phyloP scores from a whole-genome alignment of 2,329 filamentous ascomycete genomes.

The Mollisiaceae sp. region DNA sequence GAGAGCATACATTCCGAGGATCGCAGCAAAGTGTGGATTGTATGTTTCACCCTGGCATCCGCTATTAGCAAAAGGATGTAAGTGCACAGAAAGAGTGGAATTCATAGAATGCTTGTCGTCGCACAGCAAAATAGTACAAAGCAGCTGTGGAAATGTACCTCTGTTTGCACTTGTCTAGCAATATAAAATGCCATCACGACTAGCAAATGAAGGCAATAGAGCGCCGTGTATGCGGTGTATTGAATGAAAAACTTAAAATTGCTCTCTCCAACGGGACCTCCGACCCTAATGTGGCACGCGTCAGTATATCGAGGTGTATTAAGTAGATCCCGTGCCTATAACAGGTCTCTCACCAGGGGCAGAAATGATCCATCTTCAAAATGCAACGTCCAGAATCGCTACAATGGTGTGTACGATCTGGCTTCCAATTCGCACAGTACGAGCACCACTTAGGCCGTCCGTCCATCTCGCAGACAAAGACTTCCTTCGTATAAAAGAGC shows the following conservation, averaged over 20 bases:
- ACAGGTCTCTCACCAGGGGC: conserved; percentile 64
- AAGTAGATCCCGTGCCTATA: background rate
- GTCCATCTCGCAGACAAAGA: conserved; percentile 82
- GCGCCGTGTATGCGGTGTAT: conserved; percentile 74
- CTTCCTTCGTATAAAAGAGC: conserved; percentile 78
- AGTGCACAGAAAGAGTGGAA: background rate
- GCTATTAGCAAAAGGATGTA: conserved; percentile 30
- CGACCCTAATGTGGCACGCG: conserved; percentile 63
- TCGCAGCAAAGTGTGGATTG: conserved; percentile 69
- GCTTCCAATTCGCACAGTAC: conserved; percentile 84
- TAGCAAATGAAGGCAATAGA: conserved; percentile 70
- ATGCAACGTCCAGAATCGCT: conserved; percentile 88
- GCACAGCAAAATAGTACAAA: background rate
- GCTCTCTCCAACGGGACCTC: conserved; percentile 86
- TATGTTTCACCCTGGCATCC: conserved; percentile 30
- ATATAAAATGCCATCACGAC: conserved; percentile 69
- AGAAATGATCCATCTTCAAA: conserved; percentile 92
- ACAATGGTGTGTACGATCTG: conserved; percentile 86
- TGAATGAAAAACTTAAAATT: conserved; percentile 93
- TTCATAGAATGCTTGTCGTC: background rate
- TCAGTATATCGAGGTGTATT: conserved; percentile 11
- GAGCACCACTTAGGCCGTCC: conserved; percentile 89
- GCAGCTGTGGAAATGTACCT: conserved; percentile 27
- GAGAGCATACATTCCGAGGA: conserved; percentile 62
- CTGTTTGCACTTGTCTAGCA: conserved; percentile 47